Conservation (phyloP, 2,329 filamentous ascomycete species). For the Cladophialophora carrionii region DNA sequence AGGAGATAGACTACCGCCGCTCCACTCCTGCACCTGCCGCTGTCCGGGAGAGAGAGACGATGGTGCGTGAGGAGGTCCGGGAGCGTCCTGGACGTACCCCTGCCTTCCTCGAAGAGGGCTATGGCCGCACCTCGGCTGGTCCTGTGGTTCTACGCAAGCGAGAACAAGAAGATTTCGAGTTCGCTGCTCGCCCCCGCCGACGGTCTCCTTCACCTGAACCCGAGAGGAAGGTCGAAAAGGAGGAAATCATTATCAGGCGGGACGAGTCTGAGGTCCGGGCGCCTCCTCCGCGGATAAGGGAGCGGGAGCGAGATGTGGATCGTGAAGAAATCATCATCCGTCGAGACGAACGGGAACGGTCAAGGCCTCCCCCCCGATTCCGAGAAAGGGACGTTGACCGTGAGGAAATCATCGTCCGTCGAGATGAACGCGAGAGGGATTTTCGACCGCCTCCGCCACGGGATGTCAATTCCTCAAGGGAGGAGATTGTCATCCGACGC, state of each 20-base stretch:
- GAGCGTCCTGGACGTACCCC: constrained; percentile 37
- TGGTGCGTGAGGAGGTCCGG: constrained; percentile 33
- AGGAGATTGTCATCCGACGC: constrained; percentile 54
- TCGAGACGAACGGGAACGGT: constrained; percentile 38
- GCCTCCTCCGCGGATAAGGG: constrained; percentile 32
- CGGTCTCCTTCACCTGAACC: constrained; percentile 38
- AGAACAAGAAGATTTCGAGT: constrained; percentile 42
- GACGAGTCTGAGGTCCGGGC: constrained; percentile 24
- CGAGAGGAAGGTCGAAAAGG: constrained; percentile 40
- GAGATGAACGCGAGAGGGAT: constrained; percentile 38
- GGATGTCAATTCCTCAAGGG: constrained; percentile 40
- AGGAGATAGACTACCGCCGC: constrained; percentile 52
- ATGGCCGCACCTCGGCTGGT: constrained; percentile 41
- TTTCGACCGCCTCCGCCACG: constrained; percentile 25
- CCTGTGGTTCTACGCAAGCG: constrained; percentile 42
- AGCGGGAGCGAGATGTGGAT: constrained; percentile 36
- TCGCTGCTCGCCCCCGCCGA: constrained; percentile 35
- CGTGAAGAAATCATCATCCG: constrained; percentile 45
- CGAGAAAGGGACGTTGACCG: constrained; percentile 37
- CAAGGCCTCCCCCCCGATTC: constrained; percentile 26
- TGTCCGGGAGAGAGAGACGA: constrained; percentile 46
- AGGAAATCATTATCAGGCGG: constrained; percentile 41
- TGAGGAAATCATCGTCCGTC: constrained; percentile 45
- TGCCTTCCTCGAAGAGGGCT: constrained; percentile 45
- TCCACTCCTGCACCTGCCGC: constrained; percentile 50